phyloP scores from a whole-genome alignment of 2,329 filamentous ascomycete species.

The Fusarium sp. region DNA sequence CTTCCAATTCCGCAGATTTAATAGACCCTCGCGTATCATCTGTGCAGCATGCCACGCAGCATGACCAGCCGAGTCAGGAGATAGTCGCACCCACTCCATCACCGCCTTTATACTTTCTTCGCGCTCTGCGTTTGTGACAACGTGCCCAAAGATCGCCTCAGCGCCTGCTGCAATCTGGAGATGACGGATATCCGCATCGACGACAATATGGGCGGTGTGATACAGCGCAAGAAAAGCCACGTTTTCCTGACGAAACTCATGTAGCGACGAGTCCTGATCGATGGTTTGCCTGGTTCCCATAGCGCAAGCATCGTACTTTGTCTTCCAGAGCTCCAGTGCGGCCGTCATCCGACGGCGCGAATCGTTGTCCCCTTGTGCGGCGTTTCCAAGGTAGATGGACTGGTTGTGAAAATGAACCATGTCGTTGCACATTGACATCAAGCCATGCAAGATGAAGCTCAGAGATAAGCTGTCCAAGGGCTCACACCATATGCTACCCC shows the following conservation, averaged over 20 bases:
- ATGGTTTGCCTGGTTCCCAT: neutral
- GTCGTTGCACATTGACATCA: neutral
- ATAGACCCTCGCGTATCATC: neutral
- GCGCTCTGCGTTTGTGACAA: neutral
- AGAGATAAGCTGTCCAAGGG: neutral
- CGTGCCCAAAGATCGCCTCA: neutral
- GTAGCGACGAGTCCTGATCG: neutral
- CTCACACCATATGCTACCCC: neutral
- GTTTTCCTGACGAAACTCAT: neutral
- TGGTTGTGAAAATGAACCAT: neutral
- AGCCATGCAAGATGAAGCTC: accelerated
- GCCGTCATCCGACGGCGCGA: neutral
- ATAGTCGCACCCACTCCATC: accelerated
- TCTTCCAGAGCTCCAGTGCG: neutral
- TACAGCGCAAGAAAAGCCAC: neutral
- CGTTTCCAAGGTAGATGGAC: neutral
- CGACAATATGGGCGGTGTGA: neutral
- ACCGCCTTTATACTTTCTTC: neutral
- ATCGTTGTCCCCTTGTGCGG: neutral
- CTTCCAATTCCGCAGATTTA: neutral
- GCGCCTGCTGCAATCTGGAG: neutral
- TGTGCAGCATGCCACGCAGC: neutral
- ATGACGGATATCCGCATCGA: neutral
- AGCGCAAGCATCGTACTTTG: neutral
- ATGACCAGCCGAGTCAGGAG: neutral